Evolutionary conservation across 1,139 yeast species (phyloP).

Genomic region (Scheffersomyces cryptocercus): DNA sequence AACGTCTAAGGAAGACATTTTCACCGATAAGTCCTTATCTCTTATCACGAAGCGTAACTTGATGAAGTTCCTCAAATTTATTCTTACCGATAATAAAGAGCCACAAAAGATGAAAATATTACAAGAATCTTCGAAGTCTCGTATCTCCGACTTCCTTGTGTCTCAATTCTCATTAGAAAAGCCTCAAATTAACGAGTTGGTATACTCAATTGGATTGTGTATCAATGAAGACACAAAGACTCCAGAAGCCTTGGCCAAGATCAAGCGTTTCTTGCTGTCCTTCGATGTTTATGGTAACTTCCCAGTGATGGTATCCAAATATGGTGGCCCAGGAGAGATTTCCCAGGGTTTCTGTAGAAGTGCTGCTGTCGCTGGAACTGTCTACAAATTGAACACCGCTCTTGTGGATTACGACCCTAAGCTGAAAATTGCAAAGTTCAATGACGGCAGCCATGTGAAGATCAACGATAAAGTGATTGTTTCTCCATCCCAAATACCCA

Average conservation of each 20-base stretch:
- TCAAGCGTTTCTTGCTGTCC: constrained; percentile 81
- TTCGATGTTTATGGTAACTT: constrained; percentile 92
- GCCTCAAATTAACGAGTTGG: constrained; percentile 79
- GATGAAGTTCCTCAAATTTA: constrained; percentile 92
- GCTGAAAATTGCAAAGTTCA: constrained; percentile 66
- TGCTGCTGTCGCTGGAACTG: constrained; percentile 98
- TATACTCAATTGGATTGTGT: constrained; percentile 83
- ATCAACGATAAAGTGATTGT: constrained; percentile 76
- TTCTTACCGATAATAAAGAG: constrained; percentile 64
- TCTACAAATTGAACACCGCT: constrained; percentile 77
- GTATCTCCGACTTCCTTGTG: constrained; percentile 60
- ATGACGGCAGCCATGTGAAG: constrained; percentile 73
- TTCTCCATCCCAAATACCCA: constrained; percentile 71
- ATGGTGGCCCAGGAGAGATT: constrained; percentile 95
- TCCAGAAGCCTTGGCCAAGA: constrained; percentile 73
- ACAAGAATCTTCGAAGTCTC: constrained; percentile 52
- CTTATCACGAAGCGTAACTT: constrained; percentile 77
- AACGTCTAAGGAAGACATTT: constrained; percentile 84
- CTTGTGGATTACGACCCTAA: constrained; percentile 64
- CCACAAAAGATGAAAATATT: constrained; percentile 51
- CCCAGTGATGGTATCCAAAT: constrained; percentile 89
- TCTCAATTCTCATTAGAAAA: constrained; percentile 68
- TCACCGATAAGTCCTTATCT: constrained; percentile 81
- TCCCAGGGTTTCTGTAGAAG: constrained; percentile 97
- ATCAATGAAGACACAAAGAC: constrained; percentile 60